phyloP scores from a whole-genome alignment of 371 early-diverging fungal genomes.

The Funneliformis caledonium region DNA sequence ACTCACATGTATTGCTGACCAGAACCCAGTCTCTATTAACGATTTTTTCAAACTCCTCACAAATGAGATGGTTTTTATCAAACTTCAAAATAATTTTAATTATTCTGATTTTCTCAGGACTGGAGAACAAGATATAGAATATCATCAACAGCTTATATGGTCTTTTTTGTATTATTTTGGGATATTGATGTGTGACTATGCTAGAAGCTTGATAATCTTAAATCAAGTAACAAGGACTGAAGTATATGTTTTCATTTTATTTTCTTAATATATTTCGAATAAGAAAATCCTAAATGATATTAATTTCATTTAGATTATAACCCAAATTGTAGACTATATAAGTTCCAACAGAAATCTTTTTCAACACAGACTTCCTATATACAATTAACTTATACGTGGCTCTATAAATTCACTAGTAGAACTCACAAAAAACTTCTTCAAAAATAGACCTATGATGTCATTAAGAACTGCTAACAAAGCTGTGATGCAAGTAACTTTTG shows the following conservation, averaged over 20 bases:
- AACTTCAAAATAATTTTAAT: conserved; percentile 13
- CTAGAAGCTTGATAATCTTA: not conserved
- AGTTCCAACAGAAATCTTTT: not conserved
- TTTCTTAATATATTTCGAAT: not conserved
- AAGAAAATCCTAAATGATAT: not conserved
- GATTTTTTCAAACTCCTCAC: conserved; percentile 10
- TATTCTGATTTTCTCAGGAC: not conserved
- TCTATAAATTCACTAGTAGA: conserved; percentile 4
- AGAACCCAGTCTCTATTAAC: not conserved
- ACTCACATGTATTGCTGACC: not conserved
- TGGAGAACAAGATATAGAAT: conserved; percentile 12
- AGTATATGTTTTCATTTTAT: not conserved
- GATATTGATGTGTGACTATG: not conserved
- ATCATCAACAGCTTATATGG: conserved; percentile 5
- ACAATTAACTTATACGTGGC: not conserved
- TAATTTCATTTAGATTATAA: not conserved
- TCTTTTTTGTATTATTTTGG: not conserved
- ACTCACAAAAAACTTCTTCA: conserved; percentile 38
- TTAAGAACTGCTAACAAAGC: conserved; percentile 36
- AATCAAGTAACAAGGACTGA: not conserved
- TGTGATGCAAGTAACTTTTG: conserved; percentile 42
- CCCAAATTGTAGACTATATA: not conserved
- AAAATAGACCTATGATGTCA: conserved; percentile 37
- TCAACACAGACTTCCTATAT: not conserved
- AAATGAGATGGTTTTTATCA: not conserved